Evolutionary conservation across 495 filamentous ascomycete genomes (phyloP).

Genomic region (Penicillium soppii): DNA sequence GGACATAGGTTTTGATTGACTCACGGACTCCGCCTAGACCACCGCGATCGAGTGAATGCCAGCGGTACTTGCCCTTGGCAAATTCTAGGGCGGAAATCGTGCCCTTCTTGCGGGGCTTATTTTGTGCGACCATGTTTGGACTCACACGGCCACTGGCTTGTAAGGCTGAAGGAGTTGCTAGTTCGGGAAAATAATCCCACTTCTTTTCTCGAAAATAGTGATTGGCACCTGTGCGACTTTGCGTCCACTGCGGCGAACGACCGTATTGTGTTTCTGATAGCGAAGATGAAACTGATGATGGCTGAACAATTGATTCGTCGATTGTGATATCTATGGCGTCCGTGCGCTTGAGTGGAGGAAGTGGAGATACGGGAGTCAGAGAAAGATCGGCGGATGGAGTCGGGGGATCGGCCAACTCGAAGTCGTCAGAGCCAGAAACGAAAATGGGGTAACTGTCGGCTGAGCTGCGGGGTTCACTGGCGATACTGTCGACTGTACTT

Average conservation of each 20-base stretch:
- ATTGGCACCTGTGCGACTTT: slow-evolving; percentile 29
- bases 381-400: slow-evolving; percentile 12
- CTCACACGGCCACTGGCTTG: slow-evolving; percentile 16
- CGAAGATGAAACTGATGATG: slow-evolving; percentile 11
- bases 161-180: slow-evolving; percentile 33
- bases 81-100: slow-evolving; percentile 27
- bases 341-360: slow-evolving; percentile 8
- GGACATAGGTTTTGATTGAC: slow-evolving; percentile 40
- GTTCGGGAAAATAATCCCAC: slow-evolving; percentile 50
- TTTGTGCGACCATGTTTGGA: neutral
- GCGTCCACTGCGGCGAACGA: slow-evolving; percentile 22
- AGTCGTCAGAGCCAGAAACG: slow-evolving; percentile 37
- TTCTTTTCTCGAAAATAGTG: slow-evolving; percentile 52
- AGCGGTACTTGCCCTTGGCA: slow-evolving; percentile 18
- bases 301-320: neutral
- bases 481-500: slow-evolving; percentile 30
- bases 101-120: slow-evolving; percentile 27
- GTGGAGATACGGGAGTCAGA: slow-evolving; percentile 11
- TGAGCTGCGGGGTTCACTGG: slow-evolving; percentile 30
- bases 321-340: slow-evolving; percentile 13
- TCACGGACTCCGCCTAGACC: slow-evolving; percentile 33
- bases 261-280: slow-evolving; percentile 29
- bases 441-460: slow-evolving; percentile 40
- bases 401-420: slow-evolving; percentile 24
- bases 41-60: slow-evolving; percentile 25